Base-by-base conservation (phyloP, 2,329 filamentous ascomycete genomes). In the Cladosporium halotolerans region DNA sequence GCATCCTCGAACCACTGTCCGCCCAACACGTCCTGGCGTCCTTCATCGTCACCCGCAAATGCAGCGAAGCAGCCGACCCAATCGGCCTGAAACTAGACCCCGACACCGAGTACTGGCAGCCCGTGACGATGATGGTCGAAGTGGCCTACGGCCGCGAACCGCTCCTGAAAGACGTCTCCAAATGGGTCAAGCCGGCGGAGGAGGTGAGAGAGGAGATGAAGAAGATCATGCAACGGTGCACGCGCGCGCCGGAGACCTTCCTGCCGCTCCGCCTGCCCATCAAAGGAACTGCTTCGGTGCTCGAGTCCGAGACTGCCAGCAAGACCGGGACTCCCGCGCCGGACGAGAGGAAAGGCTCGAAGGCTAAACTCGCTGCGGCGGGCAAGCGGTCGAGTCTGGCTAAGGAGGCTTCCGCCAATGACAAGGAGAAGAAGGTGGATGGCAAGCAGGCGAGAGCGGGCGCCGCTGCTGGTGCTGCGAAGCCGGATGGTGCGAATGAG, bases 21-120 rank as follows among this genome's bases (percentile, higher is more conserved):
- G 60, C 61, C 3, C 62, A 68, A 44, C 75, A 76, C n/a, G 79
- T 88, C 2, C 78, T 89, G 41, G 84, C 84, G 3, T 91, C 86
- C 1, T 93, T 92, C 64, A 73, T 93, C 9, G 82, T 91, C 55
- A 85, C 88, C 5, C 83, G 86, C 45, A 85, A 85, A 66, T 86
- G 84, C 31, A 84, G 82, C 60, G 76, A 74, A n/a, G 79, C 81
- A 1, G 61, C 57, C 2, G 62, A 66, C 38, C 54, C 64, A 2
- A 14, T 63, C 52, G 48, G 48, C 4, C 54, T 62, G 47, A 57
- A 56, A 13, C 47, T 73, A 51, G 59, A 73, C 57, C 63, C 70
- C 57, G 60, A 68, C 77, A 79, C 53, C 80, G 79, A 89, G 62
- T 89, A 87, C 69, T 92, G 89, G 65, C 85, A 91, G 60, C 87